Evolutionary conservation across 208 protist species (phyloP).

Genomic region (Acanthamoeba healyi): DNA sequence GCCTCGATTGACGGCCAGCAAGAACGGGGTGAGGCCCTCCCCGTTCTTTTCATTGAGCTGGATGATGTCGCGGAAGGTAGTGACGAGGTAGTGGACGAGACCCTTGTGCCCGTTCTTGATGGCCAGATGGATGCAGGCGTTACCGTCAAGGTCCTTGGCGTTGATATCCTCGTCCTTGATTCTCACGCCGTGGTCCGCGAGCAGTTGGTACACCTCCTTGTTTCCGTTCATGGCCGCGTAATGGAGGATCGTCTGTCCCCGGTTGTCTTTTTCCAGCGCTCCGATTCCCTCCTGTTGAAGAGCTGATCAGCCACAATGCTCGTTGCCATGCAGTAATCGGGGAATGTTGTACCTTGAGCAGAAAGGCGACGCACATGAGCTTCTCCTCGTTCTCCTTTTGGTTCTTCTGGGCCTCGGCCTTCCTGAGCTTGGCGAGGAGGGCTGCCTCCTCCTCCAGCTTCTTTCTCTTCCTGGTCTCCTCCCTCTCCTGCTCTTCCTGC

Average conservation of each 20-base stretch:
- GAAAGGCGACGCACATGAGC: background rate
- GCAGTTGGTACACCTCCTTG: background rate
- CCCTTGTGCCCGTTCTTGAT: background rate
- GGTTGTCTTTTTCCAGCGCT: background rate
- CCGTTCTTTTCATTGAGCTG: background rate
- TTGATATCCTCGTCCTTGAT: conserved; percentile 15
- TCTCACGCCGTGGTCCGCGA: background rate
- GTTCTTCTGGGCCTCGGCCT: background rate
- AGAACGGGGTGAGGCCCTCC: background rate
- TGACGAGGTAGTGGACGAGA: background rate
- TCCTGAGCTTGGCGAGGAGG: background rate
- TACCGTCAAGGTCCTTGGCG: background rate
- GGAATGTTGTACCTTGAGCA: too few relatives aligned
- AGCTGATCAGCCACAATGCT: too few relatives aligned
- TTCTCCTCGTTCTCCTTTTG: background rate
- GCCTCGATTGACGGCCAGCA: background rate
- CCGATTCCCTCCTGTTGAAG: background rate
- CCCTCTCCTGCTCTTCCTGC: background rate
- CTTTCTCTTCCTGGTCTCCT: background rate
- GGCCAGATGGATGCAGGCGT: conserved; percentile 7
- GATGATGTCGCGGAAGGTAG: background rate
- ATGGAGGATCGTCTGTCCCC: background rate
- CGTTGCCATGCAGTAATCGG: too few relatives aligned
- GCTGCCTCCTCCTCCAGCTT: background rate
- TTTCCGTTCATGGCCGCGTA: background rate